Base-by-base conservation (phyloP, 2,329 filamentous ascomycete species). In the Pestalotiopsis sp. region DNA sequence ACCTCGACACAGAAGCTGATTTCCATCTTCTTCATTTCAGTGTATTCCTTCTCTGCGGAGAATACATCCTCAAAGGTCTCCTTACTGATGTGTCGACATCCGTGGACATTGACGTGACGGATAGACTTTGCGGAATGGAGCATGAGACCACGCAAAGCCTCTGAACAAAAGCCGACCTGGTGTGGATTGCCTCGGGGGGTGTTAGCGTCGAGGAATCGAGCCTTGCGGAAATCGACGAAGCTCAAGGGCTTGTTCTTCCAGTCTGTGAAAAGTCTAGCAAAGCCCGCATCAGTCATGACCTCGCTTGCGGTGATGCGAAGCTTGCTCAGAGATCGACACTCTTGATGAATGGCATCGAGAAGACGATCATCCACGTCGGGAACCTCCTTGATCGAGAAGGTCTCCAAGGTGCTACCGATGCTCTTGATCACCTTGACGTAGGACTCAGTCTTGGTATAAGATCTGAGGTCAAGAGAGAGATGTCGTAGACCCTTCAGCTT, bases 131-230 rank as follows among this genome's bases (percentile, higher is more conserved):
- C 93, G 0, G 94, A 97, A 77, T 98, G 95, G 0, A 83, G 82
- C 93, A 98, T 97, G 58, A 98, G 81, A 0, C 93, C 93, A 72
- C 86, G 83, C 81, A 98, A 95, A 0, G 92, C 94, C 5, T 87
- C 81, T 0, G 90, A 91, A 66, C 91, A 93, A 39, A 98, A 85
- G 1, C 95, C 95, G 59, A 95, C 82, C 27, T 87, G 85, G 68
- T 90, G 82, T 0, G 88, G 86, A 61, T 91, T 90, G 4, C 90
- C 88, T 25, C 90, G 87, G 0, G 93, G 91, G 31, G 88, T 87
- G 63, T 84, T 82, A 69, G 93, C 89, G 77, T 97, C 93, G 41
- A 97, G 78, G 74, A 94, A 89, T 20, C 95, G 92, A 69, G 91
- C 94, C 70, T 91, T 90, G 73, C 92, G 90, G 17, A 98, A 80